A percentile compares a stretch with the other conserved stretches of the same genome.
Evolutionary conservation across 1,284 basidiomycete species (phyloP).

Genomic region (Heterobasidion occidentale): DNA sequence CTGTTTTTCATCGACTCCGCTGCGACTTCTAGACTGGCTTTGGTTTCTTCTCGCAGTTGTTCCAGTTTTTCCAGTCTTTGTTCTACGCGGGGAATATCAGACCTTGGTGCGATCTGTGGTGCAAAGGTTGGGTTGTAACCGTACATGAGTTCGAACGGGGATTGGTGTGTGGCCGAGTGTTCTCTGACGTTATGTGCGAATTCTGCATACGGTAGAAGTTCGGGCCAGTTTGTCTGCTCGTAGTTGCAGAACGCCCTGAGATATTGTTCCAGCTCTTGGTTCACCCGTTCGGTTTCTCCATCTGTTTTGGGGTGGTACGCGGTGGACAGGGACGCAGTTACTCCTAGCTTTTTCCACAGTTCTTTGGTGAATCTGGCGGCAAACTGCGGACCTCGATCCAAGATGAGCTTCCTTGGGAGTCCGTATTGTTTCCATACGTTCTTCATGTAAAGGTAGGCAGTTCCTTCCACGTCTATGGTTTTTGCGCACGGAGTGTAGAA

Average conservation of each 20-base stretch:
- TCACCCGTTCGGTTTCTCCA: constrained; percentile 8
- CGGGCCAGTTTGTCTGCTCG: constrained; percentile 5
- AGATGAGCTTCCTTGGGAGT: neutral
- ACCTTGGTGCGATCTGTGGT: too few relatives aligned
- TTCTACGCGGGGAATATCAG: too few relatives aligned
- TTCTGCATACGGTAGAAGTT: constrained; percentile 1
- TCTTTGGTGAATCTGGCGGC: neutral
- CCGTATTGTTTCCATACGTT: neutral
- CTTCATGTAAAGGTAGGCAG: neutral
- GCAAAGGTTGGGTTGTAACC: too few relatives aligned
- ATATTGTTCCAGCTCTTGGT: constrained; percentile 8
- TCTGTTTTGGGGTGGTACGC: constrained; percentile 4
- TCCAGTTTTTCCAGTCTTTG: too few relatives aligned
- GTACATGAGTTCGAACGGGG: too few relatives aligned
- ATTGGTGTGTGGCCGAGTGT: neutral
- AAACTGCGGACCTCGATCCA: neutral
- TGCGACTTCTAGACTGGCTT: too few relatives aligned
- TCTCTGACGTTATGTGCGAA: constrained; percentile 6
- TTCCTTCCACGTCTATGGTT: neutral
- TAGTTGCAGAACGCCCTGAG: constrained; percentile 4
- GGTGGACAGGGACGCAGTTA: constrained; percentile 4
- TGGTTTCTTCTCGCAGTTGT: too few relatives aligned
- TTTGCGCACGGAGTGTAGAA: too few relatives aligned
- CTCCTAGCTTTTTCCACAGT: neutral
- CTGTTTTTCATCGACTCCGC: too few relatives aligned